Conservation (phyloP, 2,329 filamentous ascomycete species). For the Fusarium robinianum region DNA sequence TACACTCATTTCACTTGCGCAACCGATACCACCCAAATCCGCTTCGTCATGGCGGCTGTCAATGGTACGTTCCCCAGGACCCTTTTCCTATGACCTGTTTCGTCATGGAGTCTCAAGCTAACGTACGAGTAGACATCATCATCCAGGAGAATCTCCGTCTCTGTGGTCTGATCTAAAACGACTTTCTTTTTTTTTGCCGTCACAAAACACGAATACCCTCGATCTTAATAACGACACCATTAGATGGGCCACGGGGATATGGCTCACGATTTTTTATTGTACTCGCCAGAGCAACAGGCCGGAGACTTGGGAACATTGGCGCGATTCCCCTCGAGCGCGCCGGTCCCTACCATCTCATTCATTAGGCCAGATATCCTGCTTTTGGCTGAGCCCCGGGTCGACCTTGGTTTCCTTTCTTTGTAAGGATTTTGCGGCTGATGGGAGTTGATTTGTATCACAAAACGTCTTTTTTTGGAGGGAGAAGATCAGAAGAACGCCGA, state of each 20-base stretch:
- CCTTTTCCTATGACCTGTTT: too few relatives aligned
- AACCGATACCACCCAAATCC: slow-evolving; percentile 97
- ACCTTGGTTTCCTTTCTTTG: slow-evolving; percentile 38
- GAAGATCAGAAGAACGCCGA: slow-evolving; percentile 31
- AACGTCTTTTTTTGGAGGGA: slow-evolving; percentile 35
- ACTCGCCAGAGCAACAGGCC: slow-evolving; percentile 39
- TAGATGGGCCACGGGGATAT: slow-evolving; percentile 45
- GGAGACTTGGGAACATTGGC: slow-evolving; percentile 27
- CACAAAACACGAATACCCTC: slow-evolving; percentile 50
- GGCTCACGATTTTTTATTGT: slow-evolving; percentile 47
- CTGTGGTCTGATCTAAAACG: slow-evolving; percentile 90
- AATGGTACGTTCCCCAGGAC: slow-evolving; percentile 80
- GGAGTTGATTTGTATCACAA: slow-evolving; percentile 42
- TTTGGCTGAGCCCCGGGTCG: slow-evolving; percentile 37
- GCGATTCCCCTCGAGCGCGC: slow-evolving; percentile 23
- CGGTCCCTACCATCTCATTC: slow-evolving; percentile 24
- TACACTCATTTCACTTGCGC: slow-evolving; percentile 99
- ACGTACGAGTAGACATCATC: slow-evolving; percentile 80
- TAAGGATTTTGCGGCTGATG: slow-evolving; percentile 38
- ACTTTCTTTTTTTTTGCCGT: slow-evolving; percentile 43
- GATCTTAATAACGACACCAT: slow-evolving; percentile 47
- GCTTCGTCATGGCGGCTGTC: slow-evolving; percentile 99
- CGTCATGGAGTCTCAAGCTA: slow-evolving; percentile 43
- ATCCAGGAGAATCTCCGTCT: slow-evolving; percentile 98
- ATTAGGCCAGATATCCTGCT: slow-evolving; percentile 30